Base-by-base conservation (phyloP, 495 filamentous ascomycete species). In the Lepidopterella palustris region DNA sequence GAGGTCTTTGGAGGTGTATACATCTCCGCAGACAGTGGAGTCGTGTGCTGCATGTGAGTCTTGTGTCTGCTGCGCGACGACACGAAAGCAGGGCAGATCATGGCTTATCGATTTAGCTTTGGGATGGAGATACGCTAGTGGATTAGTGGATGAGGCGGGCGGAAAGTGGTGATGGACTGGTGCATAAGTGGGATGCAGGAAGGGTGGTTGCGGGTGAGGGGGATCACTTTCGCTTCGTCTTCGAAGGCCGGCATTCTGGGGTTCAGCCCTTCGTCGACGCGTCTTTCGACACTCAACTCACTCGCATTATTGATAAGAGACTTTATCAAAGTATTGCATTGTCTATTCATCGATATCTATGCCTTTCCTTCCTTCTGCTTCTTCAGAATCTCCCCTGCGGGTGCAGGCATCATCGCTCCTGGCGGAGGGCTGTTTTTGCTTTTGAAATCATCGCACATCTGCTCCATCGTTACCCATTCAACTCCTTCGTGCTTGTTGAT, bases 361-460 rank as follows among this genome's bases (percentile, higher is more conserved):
- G 28, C 25, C 32, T 24, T 55, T 29, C 35, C 59, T 11, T 60
- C 60, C 25, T 59, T 61, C 56, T 70, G 67, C 62, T 81, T 76
- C 70, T 77, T 76, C 28, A 84, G 61, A 28, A 86, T 82, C 52
- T 78, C 81, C 6, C 82, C 83, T 18, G 70, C 61, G 21, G 77
- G 70, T 29, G 84, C 84, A 4, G 88, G 87, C 79, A 89, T 81
- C 68, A 84, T 70, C 3, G 87, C 87, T 0, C 85, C 87, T 48
- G 71, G 75, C 3, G 84, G 79, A 4, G 87, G 83, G 39, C 77
- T 73, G 57, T 87, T 89, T 70, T 83, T 88, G 55, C 74, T 80
- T 58, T 82, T 84, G 67, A 81, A 84, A 32, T 82, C 76, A 53
- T 82, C 77, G 18, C 71, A 74, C 68, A 84, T 84, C 66, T 83